Evolutionary conservation across 345 rosid species (phyloP).

Genomic region (Raphanus sativus): DNA sequence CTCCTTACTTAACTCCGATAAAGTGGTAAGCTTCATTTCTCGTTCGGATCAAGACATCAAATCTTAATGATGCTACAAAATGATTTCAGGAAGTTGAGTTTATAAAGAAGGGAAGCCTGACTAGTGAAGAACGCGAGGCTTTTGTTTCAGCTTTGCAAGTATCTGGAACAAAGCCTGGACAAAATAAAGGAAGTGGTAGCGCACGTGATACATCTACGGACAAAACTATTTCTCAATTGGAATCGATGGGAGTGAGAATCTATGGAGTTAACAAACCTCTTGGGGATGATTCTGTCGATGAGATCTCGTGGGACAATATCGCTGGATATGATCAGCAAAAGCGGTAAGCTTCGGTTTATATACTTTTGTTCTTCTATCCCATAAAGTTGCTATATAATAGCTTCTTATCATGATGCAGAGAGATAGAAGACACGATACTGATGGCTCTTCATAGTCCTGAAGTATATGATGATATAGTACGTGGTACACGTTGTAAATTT

Average conservation of each 20-base stretch:
- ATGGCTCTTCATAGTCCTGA: constrained; percentile 85
- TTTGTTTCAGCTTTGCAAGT: constrained; percentile 71
- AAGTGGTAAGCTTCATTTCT: constrained; percentile 52
- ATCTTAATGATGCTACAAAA: neutral
- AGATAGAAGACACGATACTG: constrained; percentile 87
- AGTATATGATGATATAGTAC: constrained; percentile 88
- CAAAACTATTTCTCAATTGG: constrained; percentile 56
- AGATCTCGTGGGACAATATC: constrained; percentile 86
- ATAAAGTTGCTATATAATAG: neutral
- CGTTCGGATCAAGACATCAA: neutral
- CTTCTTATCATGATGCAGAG: constrained; percentile 49
- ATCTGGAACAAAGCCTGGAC: constrained; percentile 58
- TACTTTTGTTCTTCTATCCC: neutral
- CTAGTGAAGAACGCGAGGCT: constrained; percentile 71
- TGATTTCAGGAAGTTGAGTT: constrained; percentile 63
- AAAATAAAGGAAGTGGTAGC: constrained; percentile 36
- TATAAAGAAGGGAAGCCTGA: constrained; percentile 79
- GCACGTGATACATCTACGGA: constrained; percentile 45
- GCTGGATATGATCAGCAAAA: constrained; percentile 93
- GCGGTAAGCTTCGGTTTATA: constrained; percentile 31
- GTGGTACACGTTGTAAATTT: constrained; percentile 76
- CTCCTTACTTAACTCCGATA: constrained; percentile 73
- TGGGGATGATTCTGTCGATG: constrained; percentile 43
- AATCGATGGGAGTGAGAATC: constrained; percentile 82
- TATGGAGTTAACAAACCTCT: constrained; percentile 68